A percentile compares a stretch with the other conserved stretches of the same genome.
Conservation (phyloP, 1,139 yeast species). For the Pichia cactophila region DNA sequence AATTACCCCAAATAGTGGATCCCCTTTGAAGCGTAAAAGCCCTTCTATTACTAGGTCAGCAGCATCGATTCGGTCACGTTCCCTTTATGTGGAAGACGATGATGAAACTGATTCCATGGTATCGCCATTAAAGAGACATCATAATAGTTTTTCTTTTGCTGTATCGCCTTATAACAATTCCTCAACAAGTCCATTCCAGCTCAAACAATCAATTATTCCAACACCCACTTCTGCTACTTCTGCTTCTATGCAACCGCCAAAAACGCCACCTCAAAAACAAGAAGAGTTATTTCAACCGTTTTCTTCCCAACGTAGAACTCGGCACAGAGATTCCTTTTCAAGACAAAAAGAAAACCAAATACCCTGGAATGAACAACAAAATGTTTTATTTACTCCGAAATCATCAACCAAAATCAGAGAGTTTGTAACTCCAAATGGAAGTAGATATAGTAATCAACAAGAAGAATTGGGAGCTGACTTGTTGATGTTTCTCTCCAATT, state of each 20-base stretch:
- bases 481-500: conserved; percentile 73
- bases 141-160: conserved; percentile 19
- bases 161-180: conserved; percentile 24
- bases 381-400: conserved; percentile 26
- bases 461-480: conserved; percentile 80
- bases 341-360: conserved; percentile 2
- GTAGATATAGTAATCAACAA: conserved; percentile 21
- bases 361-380: background rate
- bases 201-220: conserved; percentile 6
- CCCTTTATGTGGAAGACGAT: conserved; percentile 3
- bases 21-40: conserved; percentile 25
- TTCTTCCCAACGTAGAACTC: background rate
- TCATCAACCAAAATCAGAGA: conserved; percentile 7
- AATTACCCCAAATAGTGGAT: conserved; percentile 12
- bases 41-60: conserved; percentile 10
- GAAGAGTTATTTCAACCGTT: conserved; percentile 5
- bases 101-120: conserved; percentile 9
- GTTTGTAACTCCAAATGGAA: conserved; percentile 23
- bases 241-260: conserved; percentile 19
- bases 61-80: conserved; percentile 1
- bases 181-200: conserved; percentile 15
- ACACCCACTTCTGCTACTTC: conserved; percentile 10
- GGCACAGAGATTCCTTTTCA: background rate
- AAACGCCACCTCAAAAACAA: conserved; percentile 23
- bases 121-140: conserved; percentile 25